These are phyloP conservation scores for Pyrenochaeta sp. DNA, from an alignment of 2,329 filamentous ascomycete genomes.

Conservation along the genomic window DNA sequence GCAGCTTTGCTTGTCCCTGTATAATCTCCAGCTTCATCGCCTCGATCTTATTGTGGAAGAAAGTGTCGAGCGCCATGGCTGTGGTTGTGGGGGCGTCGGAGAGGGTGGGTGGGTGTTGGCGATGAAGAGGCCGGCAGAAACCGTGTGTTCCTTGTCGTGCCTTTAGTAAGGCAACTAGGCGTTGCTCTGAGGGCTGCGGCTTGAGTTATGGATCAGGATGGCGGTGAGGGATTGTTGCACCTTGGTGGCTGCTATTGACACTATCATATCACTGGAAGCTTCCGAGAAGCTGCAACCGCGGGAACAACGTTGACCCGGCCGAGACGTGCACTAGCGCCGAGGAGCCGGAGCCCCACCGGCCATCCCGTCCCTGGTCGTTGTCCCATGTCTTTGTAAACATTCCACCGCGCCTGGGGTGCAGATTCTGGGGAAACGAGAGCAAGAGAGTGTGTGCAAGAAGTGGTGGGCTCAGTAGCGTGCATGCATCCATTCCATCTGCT, in stretches of 20 bases:
- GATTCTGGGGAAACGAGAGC: background rate
- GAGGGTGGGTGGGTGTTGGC: constrained; percentile 4
- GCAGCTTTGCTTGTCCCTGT: constrained; percentile 93
- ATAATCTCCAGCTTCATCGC: constrained; percentile 99
- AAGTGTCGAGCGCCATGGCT: constrained; percentile 98
- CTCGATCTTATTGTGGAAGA: constrained; percentile 99
- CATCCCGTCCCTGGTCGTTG: constrained; percentile 4
- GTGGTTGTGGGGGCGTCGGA: constrained; percentile 36
- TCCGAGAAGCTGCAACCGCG: constrained; percentile 19
- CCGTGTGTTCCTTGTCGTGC: background rate
- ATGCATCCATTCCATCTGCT: background rate
- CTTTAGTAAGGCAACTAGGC: background rate
- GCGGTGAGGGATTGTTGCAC: background rate
- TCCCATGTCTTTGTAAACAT: constrained; percentile 1
- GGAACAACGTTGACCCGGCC: constrained; percentile 19
- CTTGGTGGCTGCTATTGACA: constrained; percentile 3
- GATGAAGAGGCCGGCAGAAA: constrained; percentile 7
- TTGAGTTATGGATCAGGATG: background rate
- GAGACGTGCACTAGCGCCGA: constrained; percentile 1
- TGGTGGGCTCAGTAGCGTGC: background rate
- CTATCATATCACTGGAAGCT: constrained; percentile 22
- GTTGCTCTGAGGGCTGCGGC: background rate
- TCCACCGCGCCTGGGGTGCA: background rate
- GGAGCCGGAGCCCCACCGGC: constrained; percentile 5
- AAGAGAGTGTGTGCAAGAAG: background rate